Base-by-base conservation (phyloP, 2,329 filamentous ascomycete genomes). In the Alternaria hordeiaustralica region DNA sequence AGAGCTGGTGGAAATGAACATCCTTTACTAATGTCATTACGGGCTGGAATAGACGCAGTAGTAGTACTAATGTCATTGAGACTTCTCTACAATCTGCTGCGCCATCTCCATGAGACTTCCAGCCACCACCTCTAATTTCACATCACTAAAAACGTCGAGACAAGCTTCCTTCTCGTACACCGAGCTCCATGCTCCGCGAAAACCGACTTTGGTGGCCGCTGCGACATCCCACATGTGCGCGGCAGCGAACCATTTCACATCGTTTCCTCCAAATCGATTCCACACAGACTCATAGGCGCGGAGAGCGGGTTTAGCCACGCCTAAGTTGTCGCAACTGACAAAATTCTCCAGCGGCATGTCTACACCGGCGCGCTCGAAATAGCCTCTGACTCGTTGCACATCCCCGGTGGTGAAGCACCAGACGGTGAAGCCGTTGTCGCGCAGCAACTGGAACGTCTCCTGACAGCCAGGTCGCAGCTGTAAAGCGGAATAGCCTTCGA, bases 171-270 rank as follows among this genome's bases (percentile, higher is more conserved):
- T 51, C 59, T 67, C 65, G 41, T 59, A 58, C 46, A 65, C 59
- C 2, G 59, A 53, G n/a, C 46, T 61, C 54, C 63, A 68, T 12
- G 65, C 65, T 13, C 65, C 65, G 12, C 65, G 57, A n/a, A 68
- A 69, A 67, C 85, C 85, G n/a, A 80, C 81, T 60, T 79, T 81
- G 55, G 79, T 81, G 13, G 87, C 86, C 5, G 85, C 84, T 15
- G 82, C 80, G 5, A 86, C 85, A 79, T 88, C 87, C 87, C 87
- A 88, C 84, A 86, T 85, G 75, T 88, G 87, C 15, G 85, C 87
- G 0, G 87, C 87, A 2, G 85, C 86, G 71, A 88, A 88, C 86
- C 86, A 88, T 53, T 81, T 83, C 65, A 76, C 64, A 54, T 84
- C 76, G 4, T 71, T 76, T 1, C 77, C 76, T 0, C 68, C 80